Conservation (phyloP, 2,329 filamentous ascomycete genomes). For the Diaporthe velutina region DNA sequence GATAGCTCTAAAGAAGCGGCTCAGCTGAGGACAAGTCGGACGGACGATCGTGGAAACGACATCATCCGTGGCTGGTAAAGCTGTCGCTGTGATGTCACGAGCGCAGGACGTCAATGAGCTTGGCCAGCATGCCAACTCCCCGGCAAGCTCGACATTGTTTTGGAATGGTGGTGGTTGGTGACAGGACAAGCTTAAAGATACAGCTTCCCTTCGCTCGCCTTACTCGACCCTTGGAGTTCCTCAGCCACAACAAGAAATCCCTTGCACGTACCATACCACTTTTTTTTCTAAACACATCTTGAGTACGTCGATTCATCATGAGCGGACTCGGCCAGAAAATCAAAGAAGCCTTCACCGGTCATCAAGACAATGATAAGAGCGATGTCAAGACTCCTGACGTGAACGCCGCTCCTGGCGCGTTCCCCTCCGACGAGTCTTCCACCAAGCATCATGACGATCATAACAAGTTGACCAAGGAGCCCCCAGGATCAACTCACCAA, state of each 20-base stretch:
- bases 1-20: slow-evolving; percentile 18
- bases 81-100: slow-evolving; percentile 33
- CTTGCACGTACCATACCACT: too few relatives aligned
- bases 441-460: slow-evolving; percentile 25
- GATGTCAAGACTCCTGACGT: slow-evolving; percentile 20
- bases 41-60: neutral
- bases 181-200: neutral
- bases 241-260: neutral
- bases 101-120: slow-evolving; percentile 12
- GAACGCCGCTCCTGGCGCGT: slow-evolving; percentile 7
- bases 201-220: neutral
- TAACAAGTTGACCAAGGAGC: slow-evolving; percentile 17
- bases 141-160: neutral
- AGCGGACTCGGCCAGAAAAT: slow-evolving; percentile 35
- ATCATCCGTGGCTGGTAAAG: slow-evolving; percentile 2
- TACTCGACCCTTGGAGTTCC: rapidly evolving
- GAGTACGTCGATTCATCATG: slow-evolving; percentile 9
- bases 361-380: slow-evolving; percentile 6
- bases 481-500: neutral
- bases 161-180: neutral
- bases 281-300: neutral
- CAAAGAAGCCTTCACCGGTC: slow-evolving; percentile 31
- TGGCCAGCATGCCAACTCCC: neutral
- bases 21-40: slow-evolving; percentile 23
- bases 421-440: neutral